A percentile compares a stretch with the other conserved stretches of the same genome.
Conservation (phyloP, 768 basidiomycete species). For the Dentipellis sp. region DNA sequence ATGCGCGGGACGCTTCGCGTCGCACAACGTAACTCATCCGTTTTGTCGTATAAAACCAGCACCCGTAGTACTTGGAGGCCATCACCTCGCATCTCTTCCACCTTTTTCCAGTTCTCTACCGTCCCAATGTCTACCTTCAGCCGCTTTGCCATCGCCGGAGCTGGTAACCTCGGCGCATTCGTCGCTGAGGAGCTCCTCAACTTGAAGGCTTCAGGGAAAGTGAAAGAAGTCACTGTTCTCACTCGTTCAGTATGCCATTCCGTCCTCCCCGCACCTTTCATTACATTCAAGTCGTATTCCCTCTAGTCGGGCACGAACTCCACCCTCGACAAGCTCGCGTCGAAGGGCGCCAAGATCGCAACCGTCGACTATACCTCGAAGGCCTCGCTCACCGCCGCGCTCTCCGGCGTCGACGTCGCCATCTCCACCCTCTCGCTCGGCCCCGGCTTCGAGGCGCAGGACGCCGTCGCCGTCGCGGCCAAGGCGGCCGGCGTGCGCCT, state of each 20-base stretch:
- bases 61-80: too few relatives aligned
- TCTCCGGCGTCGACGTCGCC: slow-evolving; percentile 10
- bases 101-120: background rate
- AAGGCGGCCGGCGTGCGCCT: slow-evolving; percentile 11
- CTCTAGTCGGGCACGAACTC: background rate
- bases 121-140: slow-evolving; percentile 8
- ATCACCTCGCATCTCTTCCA: background rate
- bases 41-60: too few relatives aligned
- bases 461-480: slow-evolving; percentile 10
- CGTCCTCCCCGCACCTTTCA: background rate
- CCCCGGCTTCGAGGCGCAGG: slow-evolving; percentile 5
- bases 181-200: slow-evolving; percentile 14
- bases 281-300: background rate
- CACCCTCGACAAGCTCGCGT: slow-evolving; percentile 1
- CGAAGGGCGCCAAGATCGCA: slow-evolving; percentile 8
- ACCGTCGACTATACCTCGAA: slow-evolving; percentile 5
- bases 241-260: slow-evolving; percentile 9
- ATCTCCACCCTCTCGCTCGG: slow-evolving; percentile 6
- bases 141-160: slow-evolving; percentile 11
- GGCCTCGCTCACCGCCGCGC: slow-evolving; percentile 7
- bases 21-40: too few relatives aligned
- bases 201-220: slow-evolving; percentile 5
- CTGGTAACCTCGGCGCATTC: slow-evolving; percentile 11
- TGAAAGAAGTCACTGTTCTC: slow-evolving; percentile 8
- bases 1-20: too few relatives aligned